A percentile compares a stretch with the other conserved stretches of the same genome.
Evolutionary conservation across 352 stramenopile species (phyloP).

Genomic region (Phytophthora kernoviae): DNA sequence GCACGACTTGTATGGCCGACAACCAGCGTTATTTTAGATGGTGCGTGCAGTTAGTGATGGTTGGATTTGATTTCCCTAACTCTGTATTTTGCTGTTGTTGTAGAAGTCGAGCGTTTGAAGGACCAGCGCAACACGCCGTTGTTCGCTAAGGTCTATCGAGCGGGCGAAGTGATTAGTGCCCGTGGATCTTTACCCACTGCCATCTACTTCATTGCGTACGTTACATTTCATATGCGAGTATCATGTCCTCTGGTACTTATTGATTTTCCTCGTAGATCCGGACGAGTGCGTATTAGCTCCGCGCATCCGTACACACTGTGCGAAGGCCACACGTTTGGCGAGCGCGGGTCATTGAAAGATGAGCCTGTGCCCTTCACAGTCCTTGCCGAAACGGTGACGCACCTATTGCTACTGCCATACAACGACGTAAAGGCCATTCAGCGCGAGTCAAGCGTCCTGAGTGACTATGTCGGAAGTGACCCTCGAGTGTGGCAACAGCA

Average conservation of each 20-base stretch:
- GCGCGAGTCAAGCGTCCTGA: slow-evolving; percentile 37
- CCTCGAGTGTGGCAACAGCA: slow-evolving; percentile 42
- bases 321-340: slow-evolving; percentile 62
- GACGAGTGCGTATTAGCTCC: slow-evolving; percentile 68
- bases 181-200: slow-evolving; percentile 66
- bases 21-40: slow-evolving; percentile 63
- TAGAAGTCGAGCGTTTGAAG: slow-evolving; percentile 44
- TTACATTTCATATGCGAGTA: slow-evolving; percentile 3
- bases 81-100: slow-evolving; percentile 2
- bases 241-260: slow-evolving; percentile 4
- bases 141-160: slow-evolving; percentile 70
- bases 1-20: slow-evolving; percentile 63
- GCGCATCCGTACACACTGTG: slow-evolving; percentile 61
- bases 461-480: slow-evolving; percentile 32
- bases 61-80: slow-evolving; percentile 2
- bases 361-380: slow-evolving; percentile 81
- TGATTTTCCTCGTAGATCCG: slow-evolving; percentile 39
- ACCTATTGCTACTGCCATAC: slow-evolving; percentile 69
- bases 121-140: slow-evolving; percentile 74
- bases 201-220: slow-evolving; percentile 84
- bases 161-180: slow-evolving; percentile 66
- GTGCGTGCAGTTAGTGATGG: slow-evolving; percentile 30
- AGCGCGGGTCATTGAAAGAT: slow-evolving; percentile 68
- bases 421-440: slow-evolving; percentile 65
- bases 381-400: slow-evolving; percentile 49